Evolutionary conservation across 345 rosid species (phyloP).

Genomic region (Euphorbia tirucalli): DNA sequence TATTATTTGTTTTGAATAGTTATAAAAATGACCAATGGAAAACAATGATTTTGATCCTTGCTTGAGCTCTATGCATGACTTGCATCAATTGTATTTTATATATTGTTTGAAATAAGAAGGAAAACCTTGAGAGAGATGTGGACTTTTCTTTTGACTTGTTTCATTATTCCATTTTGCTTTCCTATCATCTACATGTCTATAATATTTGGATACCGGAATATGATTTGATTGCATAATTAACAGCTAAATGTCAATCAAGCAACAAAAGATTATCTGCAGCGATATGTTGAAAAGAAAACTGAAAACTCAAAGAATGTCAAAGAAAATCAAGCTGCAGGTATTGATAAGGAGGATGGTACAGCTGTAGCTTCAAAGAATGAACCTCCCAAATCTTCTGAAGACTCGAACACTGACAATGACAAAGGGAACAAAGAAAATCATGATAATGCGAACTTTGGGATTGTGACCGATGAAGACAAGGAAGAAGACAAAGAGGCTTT

Average conservation of each 20-base stretch:
- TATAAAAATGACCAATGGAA: not conserved
- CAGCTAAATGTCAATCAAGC: slow-evolving; percentile 92
- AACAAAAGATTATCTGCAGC: slow-evolving; percentile 75
- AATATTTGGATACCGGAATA: not conserved
- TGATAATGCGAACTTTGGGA: slow-evolving; percentile 63
- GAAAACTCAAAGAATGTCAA: slow-evolving; percentile 63
- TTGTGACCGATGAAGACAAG: slow-evolving; percentile 79
- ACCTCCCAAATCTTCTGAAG: slow-evolving; percentile 37
- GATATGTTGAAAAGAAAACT: slow-evolving; percentile 75
- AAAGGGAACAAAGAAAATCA: slow-evolving; percentile 50
- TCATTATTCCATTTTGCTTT: not conserved
- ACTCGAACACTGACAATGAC: slow-evolving; percentile 47
- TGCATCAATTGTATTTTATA: not conserved
- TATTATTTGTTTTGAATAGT: not conserved
- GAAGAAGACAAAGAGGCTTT: slow-evolving; percentile 70
- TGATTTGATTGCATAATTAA: slow-evolving; percentile 7
- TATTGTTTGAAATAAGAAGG: not conserved
- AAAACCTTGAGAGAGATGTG: not conserved
- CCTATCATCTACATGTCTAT: not conserved
- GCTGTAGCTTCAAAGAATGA: slow-evolving; percentile 43
- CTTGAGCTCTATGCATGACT: not conserved
- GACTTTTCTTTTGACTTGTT: not conserved
- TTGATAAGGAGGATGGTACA: slow-evolving; percentile 48
- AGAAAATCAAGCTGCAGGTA: slow-evolving; percentile 43
- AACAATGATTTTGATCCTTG: not conserved